Evolutionary conservation across 1,284 basidiomycete genomes (phyloP), one percentile per base, ranked within the genome.

Genomic region (Sporisorium graminicola): DNA sequence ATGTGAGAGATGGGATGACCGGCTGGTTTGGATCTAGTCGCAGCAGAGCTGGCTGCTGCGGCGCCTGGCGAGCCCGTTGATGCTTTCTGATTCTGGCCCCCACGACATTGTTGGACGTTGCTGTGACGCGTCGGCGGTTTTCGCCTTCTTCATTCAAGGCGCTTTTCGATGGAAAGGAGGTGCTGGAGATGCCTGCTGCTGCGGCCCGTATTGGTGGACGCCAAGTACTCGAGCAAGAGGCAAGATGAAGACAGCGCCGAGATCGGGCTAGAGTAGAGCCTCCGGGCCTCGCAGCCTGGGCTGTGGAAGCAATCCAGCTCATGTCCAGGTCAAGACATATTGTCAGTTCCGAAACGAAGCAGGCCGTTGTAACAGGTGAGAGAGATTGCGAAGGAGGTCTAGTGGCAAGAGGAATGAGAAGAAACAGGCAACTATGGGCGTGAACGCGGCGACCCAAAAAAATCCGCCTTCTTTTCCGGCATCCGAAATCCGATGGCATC

Each of bases 1-100:
- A 52, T 3, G 64, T 37, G 16, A 72, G 51, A 6, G 59, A 55
- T 22, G 69, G 59, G 0, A 72, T 13, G 42, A 72, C 18, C 9
- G 69, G 52, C 3, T 31, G 51, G 4, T n/a, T n/a, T 3, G 69
- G 59, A 14, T 63, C 64, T 2, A 72, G 26, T 5, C 69, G 69
- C 13, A 72, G 22, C 26, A 72, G 35, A 50, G 58, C 24, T 9
- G 33, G 37, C 29, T 62, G 59, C 18, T 3, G 18, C 16, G 9
- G 18, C 12, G n/a, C 18, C 22, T 6, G 43, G 20, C 4, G 43
- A 8, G 24, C 10, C 18, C 9, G 18, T 43, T 24, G 42, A 27
- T 22, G 53, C 12, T 14, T 53, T 37, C 9, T n/a, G 37, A 3
- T 24, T 3, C 27, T 50, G 13, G 18, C 13, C 27, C n/a, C 24